These are phyloP conservation scores for Pleurotus cornucopiae DNA, from an alignment of 768 basidiomycete species.

Conservation along the genomic window DNA sequence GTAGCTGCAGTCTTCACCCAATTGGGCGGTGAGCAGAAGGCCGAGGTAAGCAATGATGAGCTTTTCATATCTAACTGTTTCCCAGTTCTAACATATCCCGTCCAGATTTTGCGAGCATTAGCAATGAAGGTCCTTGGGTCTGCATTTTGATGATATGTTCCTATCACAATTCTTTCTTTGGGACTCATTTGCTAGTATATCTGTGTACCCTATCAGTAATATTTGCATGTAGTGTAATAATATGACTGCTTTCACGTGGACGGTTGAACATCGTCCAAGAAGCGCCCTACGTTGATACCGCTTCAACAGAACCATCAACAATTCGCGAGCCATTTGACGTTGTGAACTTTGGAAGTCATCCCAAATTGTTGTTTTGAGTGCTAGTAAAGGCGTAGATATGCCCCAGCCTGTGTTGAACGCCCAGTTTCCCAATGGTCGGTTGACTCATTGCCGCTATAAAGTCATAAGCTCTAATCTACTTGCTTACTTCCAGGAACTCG, in stretches of 20 bases:
- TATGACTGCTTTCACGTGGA: neutral
- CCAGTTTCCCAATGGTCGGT: neutral
- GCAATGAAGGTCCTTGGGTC: constrained; percentile 82
- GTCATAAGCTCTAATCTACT: too few relatives aligned
- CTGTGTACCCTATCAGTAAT: neutral
- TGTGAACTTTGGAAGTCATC: neutral
- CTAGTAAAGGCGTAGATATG: neutral
- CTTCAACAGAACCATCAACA: neutral
- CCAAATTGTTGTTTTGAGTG: neutral
- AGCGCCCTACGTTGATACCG: neutral
- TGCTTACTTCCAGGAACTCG: neutral
- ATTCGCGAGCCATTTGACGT: neutral
- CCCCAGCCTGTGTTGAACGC: neutral
- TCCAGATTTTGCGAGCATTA: constrained; percentile 73
- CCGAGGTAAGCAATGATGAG: constrained; percentile 56
- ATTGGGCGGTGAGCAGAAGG: constrained; percentile 75
- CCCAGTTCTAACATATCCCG: neutral
- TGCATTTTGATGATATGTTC: constrained; percentile 27
- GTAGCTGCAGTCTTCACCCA: constrained; percentile 85
- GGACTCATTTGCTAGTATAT: too few relatives aligned
- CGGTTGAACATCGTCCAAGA: neutral
- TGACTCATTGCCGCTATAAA: neutral
- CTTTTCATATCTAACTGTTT: neutral
- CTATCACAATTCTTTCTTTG: too few relatives aligned
- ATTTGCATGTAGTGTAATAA: neutral